These are phyloP conservation scores for Trichoderma sp. DNA, from an alignment of 2,329 filamentous ascomycete species.

Conservation along the genomic window DNA sequence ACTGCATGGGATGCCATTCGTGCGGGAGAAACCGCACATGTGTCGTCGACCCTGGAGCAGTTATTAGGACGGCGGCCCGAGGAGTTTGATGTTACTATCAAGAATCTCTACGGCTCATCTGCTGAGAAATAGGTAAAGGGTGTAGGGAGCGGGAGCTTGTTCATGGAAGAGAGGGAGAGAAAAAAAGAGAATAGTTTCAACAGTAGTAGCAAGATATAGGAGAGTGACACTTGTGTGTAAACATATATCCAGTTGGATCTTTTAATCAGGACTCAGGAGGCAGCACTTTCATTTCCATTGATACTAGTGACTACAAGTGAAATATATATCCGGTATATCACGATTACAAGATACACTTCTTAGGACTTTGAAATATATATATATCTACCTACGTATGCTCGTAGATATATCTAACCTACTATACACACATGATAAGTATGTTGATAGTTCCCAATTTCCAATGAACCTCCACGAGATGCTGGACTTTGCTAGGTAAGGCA, in stretches of 20 bases:
- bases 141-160: neutral
- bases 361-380: neutral
- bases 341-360: neutral
- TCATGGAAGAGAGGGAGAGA: neutral
- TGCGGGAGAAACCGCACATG: neutral
- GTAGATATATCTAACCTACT: neutral
- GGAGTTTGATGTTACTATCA: neutral
- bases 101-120: neutral
- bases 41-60: constrained; percentile 1
- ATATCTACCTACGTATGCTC: neutral
- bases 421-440: neutral
- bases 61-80: constrained; percentile 1
- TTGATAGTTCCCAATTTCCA: neutral
- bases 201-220: neutral
- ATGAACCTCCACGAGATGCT: neutral
- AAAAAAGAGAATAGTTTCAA: neutral
- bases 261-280: neutral
- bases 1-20: constrained; percentile 12
- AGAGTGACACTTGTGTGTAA: neutral
- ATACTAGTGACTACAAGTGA: too few relatives aligned
- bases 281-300: neutral
- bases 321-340: neutral
- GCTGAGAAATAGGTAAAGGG: neutral
- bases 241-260: neutral
- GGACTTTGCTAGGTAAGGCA: neutral